These are phyloP conservation scores for Salvia rosmarinus DNA, from an alignment of 257 asterid species.

Conservation along the genomic window DNA sequence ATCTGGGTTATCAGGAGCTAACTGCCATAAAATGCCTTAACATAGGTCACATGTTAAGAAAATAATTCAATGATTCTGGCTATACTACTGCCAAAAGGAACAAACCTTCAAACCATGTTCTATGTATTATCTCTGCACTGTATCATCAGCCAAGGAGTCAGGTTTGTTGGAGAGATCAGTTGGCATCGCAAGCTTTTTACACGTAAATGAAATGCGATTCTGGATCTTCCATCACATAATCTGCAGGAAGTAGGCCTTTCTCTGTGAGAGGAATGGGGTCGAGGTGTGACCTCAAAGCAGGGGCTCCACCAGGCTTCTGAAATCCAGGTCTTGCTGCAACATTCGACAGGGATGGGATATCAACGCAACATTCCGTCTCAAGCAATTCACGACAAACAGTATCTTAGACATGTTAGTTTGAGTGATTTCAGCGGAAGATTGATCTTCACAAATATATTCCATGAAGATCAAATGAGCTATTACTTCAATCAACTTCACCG, in stretches of 20 bases:
- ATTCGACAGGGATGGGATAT: slow-evolving; percentile 11
- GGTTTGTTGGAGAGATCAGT: slow-evolving; percentile 32
- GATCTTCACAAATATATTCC: background rate
- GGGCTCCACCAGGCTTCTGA: slow-evolving; percentile 57
- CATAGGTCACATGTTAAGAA: slow-evolving; percentile 2
- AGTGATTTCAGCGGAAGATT: too few species aligned
- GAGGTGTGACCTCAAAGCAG: slow-evolving; percentile 49
- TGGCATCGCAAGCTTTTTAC: slow-evolving; percentile 54
- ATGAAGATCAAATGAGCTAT: background rate
- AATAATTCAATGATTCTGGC: background rate
- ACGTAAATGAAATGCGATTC: slow-evolving; percentile 90
- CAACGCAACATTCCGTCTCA: background rate
- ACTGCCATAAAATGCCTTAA: slow-evolving; percentile 30
- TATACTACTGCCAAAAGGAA: slow-evolving; percentile 8
- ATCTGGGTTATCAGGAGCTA: slow-evolving; percentile 28
- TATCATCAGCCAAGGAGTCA: slow-evolving; percentile 41
- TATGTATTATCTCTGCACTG: slow-evolving; percentile 35
- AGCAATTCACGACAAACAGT: slow-evolving; percentile 12
- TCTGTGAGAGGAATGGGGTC: slow-evolving; percentile 76
- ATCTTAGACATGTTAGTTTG: background rate
- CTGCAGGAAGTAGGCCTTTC: slow-evolving; percentile 75
- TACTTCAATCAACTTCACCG: background rate
- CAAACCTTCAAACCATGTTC: slow-evolving; percentile 22
- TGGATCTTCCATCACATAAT: slow-evolving; percentile 82
- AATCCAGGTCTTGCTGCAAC: slow-evolving; percentile 96